Evolutionary conservation across 2,329 filamentous ascomycete genomes (phyloP).

Genomic region (Nothophoma quercina): DNA sequence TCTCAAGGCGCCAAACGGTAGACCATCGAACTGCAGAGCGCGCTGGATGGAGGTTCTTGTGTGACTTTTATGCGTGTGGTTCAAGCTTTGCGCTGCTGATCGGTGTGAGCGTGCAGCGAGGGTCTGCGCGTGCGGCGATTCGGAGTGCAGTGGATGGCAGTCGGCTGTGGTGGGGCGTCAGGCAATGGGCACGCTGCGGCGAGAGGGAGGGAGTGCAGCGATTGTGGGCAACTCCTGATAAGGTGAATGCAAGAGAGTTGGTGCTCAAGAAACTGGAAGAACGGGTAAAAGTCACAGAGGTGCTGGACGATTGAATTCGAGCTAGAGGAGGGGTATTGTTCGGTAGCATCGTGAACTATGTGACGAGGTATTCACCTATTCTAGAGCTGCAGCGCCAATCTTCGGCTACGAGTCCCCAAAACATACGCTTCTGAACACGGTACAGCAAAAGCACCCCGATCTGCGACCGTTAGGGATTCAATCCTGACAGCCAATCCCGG

Average conservation of each 20-base stretch:
- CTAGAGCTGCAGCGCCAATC: conserved; percentile 2
- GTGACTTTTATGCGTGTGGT: conserved; percentile 5
- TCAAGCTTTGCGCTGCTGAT: conserved; percentile 2
- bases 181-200: background rate
- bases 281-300: conserved; percentile 4
- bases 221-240: background rate
- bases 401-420: conserved; percentile 6
- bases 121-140: conserved; percentile 3
- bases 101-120: conserved; percentile 12
- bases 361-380: background rate
- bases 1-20: conserved; percentile 9
- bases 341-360: conserved; percentile 14
- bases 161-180: conserved; percentile 2
- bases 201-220: background rate
- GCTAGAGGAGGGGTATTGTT: conserved; percentile 18
- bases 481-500: conserved; percentile 7
- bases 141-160: background rate
- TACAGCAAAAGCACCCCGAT: background rate
- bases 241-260: background rate
- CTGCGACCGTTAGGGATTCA: background rate
- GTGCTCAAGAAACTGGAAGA: background rate
- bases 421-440: background rate
- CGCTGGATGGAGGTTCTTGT: background rate
- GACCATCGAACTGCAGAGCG: conserved; percentile 12
- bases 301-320: background rate